Evolutionary conservation across 495 filamentous ascomycete species (phyloP).

Genomic region (Podospora pseudocomata): DNA sequence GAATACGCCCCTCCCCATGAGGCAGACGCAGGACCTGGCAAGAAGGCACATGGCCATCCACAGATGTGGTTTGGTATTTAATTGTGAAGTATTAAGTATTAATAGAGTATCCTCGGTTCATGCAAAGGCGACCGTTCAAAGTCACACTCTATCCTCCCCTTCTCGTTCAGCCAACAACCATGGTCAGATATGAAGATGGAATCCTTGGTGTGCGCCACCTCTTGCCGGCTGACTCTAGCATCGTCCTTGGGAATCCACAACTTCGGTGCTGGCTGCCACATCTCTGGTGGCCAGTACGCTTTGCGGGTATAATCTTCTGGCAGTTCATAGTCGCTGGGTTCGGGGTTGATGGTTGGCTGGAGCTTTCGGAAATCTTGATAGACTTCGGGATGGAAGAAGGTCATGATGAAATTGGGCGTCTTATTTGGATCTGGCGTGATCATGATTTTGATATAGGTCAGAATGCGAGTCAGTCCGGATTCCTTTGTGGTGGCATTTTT

Average conservation of each 20-base stretch:
- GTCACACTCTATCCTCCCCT: slow-evolving; percentile 36
- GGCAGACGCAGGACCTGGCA: too few species aligned
- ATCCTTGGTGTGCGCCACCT: slow-evolving; percentile 55
- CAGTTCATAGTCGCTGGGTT: slow-evolving; percentile 39
- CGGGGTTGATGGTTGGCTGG: slow-evolving; percentile 53
- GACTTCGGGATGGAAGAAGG: slow-evolving; percentile 63
- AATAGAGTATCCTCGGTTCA: slow-evolving; percentile 36
- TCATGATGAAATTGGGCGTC: slow-evolving; percentile 43
- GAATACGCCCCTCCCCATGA: too few species aligned
- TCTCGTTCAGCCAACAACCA: slow-evolving; percentile 62
- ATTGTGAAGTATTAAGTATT: slow-evolving; percentile 1
- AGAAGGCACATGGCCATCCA: too few species aligned
- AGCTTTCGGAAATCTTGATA: slow-evolving; percentile 61
- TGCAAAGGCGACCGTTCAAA: slow-evolving; percentile 31
- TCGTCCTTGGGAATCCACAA: slow-evolving; percentile 70
- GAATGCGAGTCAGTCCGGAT: slow-evolving; percentile 23
- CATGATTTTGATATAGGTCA: slow-evolving; percentile 24
- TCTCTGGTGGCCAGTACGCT: slow-evolving; percentile 66
- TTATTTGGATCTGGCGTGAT: slow-evolving; percentile 22
- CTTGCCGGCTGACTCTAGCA: slow-evolving; percentile 59
- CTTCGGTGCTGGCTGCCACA: slow-evolving; percentile 54
- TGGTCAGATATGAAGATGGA: slow-evolving; percentile 56
- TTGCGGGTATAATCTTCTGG: slow-evolving; percentile 51
- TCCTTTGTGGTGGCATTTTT: slow-evolving; percentile 14
- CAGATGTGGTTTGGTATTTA: too few species aligned